Conservation (phyloP, 2,329 filamentous ascomycete genomes). For the Tolypocladium endophyticum region DNA sequence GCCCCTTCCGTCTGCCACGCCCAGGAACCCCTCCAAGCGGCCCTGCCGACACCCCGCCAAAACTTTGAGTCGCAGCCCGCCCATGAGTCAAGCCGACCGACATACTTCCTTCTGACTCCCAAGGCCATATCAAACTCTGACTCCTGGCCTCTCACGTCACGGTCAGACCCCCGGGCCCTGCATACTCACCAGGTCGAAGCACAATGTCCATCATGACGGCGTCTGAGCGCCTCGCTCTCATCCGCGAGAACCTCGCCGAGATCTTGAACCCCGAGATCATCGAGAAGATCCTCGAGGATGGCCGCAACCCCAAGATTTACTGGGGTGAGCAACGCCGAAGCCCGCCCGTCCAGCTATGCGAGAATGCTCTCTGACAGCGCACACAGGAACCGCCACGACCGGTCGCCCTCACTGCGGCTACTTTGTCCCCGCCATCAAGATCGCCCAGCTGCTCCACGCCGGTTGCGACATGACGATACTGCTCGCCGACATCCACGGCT, state of each 20-base stretch:
- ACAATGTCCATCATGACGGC: slow-evolving; percentile 17
- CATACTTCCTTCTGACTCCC: not conserved
- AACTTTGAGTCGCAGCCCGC: not conserved
- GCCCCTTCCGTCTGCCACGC: not conserved
- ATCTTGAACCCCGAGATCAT: slow-evolving; percentile 77
- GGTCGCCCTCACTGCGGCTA: slow-evolving; percentile 86
- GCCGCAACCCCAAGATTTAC: slow-evolving; percentile 68
- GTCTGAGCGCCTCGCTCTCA: slow-evolving; percentile 61
- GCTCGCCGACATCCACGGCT: slow-evolving; percentile 65
- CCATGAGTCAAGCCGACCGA: not conserved
- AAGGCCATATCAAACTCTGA: not conserved
- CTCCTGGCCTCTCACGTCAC: not conserved
- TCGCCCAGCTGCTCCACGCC: slow-evolving; percentile 76
- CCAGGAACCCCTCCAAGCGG: not conserved
- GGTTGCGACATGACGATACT: slow-evolving; percentile 75
- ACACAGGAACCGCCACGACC: slow-evolving; percentile 63
- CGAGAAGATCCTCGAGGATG: slow-evolving; percentile 58
- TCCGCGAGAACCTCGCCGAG: slow-evolving; percentile 72
- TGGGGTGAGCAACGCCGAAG: slow-evolving; percentile 46
- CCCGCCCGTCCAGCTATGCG: too few relatives aligned
- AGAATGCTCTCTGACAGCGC: not conserved
- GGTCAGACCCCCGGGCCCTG: not conserved
- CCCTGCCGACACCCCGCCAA: not conserved
- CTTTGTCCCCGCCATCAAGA: slow-evolving; percentile 80
- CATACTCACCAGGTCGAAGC: not conserved